phyloP scores from a whole-genome alignment of 768 basidiomycete genomes.

The Mycena capillaripes region DNA sequence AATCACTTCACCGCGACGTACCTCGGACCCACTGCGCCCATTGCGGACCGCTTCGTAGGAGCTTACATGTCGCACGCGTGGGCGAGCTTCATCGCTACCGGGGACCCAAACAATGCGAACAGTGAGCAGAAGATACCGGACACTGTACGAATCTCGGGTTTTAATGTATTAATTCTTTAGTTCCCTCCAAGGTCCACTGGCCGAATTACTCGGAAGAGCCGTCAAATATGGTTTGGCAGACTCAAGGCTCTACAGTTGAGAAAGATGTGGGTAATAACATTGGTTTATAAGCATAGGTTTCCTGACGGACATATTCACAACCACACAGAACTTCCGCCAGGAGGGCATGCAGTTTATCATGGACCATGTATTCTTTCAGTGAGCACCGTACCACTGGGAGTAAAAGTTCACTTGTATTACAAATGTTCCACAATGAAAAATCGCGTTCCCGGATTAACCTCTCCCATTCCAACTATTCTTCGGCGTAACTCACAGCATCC shows the following conservation, averaged over 20 bases:
- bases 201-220: conserved; percentile 26
- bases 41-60: conserved; percentile 32
- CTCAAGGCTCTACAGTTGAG: conserved; percentile 29
- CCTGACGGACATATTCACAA: neutral
- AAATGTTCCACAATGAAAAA: neutral
- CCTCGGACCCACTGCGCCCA: conserved; percentile 26
- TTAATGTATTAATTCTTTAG: neutral
- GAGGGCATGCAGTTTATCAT: conserved; percentile 32
- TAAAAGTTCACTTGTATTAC: neutral
- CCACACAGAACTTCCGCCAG: conserved; percentile 25
- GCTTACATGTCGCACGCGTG: conserved; percentile 28
- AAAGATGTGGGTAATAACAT: conserved; percentile 24
- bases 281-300: neutral
- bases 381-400: neutral
- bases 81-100: conserved; percentile 33
- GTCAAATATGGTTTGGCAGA: conserved; percentile 29
- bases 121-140: conserved; percentile 1
- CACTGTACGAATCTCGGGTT: neutral
- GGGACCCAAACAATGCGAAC: conserved; percentile 33
- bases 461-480: neutral
- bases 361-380: conserved; percentile 17
- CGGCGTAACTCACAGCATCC: neutral
- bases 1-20: conserved; percentile 35
- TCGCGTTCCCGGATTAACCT: neutral
- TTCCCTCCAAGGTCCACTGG: conserved; percentile 25